Conservation (phyloP, 305 asterid genomes). For the Fraxinus ornus region DNA sequence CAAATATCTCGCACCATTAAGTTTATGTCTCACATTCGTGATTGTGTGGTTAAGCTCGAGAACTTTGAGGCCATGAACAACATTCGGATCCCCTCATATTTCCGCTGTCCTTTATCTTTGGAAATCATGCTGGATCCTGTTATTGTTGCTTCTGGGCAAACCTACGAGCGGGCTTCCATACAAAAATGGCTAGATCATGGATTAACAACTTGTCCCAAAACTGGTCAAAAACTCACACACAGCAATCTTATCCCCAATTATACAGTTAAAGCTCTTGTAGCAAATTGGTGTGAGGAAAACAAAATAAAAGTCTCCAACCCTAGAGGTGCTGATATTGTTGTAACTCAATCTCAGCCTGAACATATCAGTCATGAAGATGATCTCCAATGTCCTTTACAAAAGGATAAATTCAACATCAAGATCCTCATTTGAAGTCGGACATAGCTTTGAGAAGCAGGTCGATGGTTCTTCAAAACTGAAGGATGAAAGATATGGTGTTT, state of each 20-base stretch:
- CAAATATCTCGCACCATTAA: conserved; percentile 38
- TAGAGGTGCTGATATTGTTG: conserved; percentile 17
- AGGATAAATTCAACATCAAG: conserved; percentile 35
- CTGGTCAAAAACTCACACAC: conserved; percentile 55
- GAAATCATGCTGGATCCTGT: conserved; percentile 87
- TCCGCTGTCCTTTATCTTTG: conserved; percentile 76
- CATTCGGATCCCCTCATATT: conserved; percentile 58
- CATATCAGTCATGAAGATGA: conserved; percentile 26
- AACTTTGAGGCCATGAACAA: conserved; percentile 46
- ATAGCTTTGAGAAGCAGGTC: conserved; percentile 31
- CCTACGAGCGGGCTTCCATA: conserved; percentile 71
- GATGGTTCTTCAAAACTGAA: conserved; percentile 17
- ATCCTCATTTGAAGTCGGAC: conserved; percentile 31
- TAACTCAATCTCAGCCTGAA: conserved; percentile 22
- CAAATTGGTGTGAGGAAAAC: conserved; percentile 73
- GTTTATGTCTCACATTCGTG: conserved; percentile 59
- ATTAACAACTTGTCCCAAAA: conserved; percentile 67
- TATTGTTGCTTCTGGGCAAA: conserved; percentile 90
- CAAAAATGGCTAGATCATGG: conserved; percentile 87
- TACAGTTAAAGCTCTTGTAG: conserved; percentile 75
- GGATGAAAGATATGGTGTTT: conserved; percentile 35
- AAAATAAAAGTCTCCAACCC: conserved; percentile 38
- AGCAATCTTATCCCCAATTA: conserved; percentile 63
- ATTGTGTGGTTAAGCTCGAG: conserved; percentile 44
- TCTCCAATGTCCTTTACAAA: conserved; percentile 26